Evolutionary conservation across 768 basidiomycete genomes (phyloP), one percentile per base, ranked within the genome.

Genomic region (Boletus rubescentipes): DNA sequence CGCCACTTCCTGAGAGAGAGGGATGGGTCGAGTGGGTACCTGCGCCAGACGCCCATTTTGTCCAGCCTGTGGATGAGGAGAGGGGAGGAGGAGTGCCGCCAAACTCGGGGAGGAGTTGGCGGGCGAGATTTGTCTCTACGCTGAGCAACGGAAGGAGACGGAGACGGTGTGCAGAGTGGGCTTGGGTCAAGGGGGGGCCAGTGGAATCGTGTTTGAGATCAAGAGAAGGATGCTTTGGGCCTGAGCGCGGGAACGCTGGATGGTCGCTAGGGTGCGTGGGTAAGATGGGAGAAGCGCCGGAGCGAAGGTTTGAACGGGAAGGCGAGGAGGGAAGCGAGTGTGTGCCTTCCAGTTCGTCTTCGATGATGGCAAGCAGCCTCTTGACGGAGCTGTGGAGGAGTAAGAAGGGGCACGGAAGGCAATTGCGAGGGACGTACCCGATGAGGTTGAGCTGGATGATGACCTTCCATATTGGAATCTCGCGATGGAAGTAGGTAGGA

Each of bases 401-500:
- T 61, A 39, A 43, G 42, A 21, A 10, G 21, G 20, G 9, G 26
- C 26, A 26, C 26, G 26, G 30, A 43, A 11, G 5, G n/a, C 26
- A 26, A 26, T 6, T 10, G 20, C 10, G 3, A 36, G 12, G 4
- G 18, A 62, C 72, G 14, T 46, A 84, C 85, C 79, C 71, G 54
- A 88, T 86, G 57, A 89, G 70, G 61, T 89, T 89, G 39, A 89
- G 79, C 58, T 89, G 84, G 9, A 89, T 77, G 49, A 89, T 77
- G 12, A 79, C 76, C 55, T 76, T 80, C 86, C 87, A 89, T 8
- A 81, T 76, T 0, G 73, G 61, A 16, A 80, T 73, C 54, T 89
- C 85, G 41, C 62, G 74, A 40, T 79, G 77, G 51, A 88, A 87
- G 51, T 81, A 78, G 23, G 73, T 75, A 0, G 86, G 86, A 9